Base-by-base conservation (phyloP, 1,284 basidiomycete species). In the Naganishia sp. region DNA sequence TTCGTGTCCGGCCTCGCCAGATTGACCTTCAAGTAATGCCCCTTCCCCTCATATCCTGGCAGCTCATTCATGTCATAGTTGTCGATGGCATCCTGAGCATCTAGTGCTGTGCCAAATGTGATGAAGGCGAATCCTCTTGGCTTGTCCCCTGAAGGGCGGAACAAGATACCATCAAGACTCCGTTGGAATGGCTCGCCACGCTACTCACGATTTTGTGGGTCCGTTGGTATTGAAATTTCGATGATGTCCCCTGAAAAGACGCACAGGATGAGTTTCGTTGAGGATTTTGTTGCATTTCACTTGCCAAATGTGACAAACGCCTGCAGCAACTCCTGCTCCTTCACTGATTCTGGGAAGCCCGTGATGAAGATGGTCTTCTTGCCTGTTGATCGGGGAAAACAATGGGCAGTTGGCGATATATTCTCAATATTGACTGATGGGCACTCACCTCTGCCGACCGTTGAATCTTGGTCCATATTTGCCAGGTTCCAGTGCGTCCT, bases 51-150 rank as follows among this genome's bases (percentile, higher is more conserved):
- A 64, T 75, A 76, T 21, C 72, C 73, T 2, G 77, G 77, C 60
- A 79, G 68, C 65, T 79, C 76, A 66, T 80, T 80, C 63, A 80
- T 67, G 69, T 80, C 79, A 67, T 72, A 79, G 71, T 80, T 80
- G 69, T 80, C 79, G 25, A 80, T 79, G 1, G 79, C 79, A 68
- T 80, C 79, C 60, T 76, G 77, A 6, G 79, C 79, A 68, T 79
- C 78, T 39, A 72, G 68, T 13, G 78, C 68, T 45, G 70, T 71
- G 9, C 77, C 71, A 66, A 76, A 80, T 17, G 78, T 79, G 64
- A 80, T 71, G 68, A 80, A 79, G 6, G 79, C 79, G 71, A 74
- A 79, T 5, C 76, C 77, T 32, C 75, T 67, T 32, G 54, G 65
- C 47, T 66, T 66, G 65, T 57, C 52, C 11, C 45, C 46, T 54